Percentiles rank a stretch among this genome's conserved stretches.
These are phyloP conservation scores for Dunaliella primolecta DNA, from an alignment of 139 green algal genomes.

Conservation along the genomic window DNA sequence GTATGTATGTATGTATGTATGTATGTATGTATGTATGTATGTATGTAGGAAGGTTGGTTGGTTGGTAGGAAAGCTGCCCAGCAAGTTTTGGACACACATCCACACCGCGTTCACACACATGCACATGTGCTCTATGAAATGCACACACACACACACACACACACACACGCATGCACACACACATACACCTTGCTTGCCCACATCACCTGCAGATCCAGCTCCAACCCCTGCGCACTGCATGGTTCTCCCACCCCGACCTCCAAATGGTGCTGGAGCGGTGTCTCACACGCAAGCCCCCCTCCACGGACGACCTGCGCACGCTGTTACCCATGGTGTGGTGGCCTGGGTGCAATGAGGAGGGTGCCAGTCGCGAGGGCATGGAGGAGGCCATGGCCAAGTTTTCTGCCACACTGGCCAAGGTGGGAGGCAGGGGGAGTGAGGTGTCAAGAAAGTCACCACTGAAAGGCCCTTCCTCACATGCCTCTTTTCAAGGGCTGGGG, in stretches of 20 bases:
- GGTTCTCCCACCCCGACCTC: slow-evolving; percentile 23
- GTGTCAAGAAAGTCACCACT: too few species aligned
- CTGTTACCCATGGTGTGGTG: slow-evolving; percentile 71
- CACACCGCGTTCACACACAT: slow-evolving; percentile 1
- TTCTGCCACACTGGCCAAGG: slow-evolving; percentile 19
- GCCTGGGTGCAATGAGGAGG: slow-evolving; percentile 43
- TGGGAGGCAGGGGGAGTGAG: too few species aligned
- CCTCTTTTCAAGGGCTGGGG: too few species aligned
- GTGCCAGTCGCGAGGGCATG: slow-evolving; percentile 41
- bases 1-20: too few species aligned
- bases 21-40: too few species aligned
- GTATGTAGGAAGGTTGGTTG: too few species aligned
- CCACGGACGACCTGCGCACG: slow-evolving; percentile 54
- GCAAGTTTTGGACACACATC: too few species aligned
- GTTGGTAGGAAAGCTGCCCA: too few species aligned
- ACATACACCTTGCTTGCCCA: neutral
- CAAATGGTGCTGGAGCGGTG: slow-evolving; percentile 53
- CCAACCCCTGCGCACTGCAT: neutral
- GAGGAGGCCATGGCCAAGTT: slow-evolving; percentile 28
- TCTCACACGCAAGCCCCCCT: slow-evolving; percentile 64
- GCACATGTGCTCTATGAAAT: too few species aligned
- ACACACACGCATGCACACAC: neutral
- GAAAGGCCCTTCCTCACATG: too few species aligned
- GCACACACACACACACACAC: slow-evolving; percentile 1
- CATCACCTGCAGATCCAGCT: slow-evolving; percentile 14